Evolutionary conservation across 305 asterid species (phyloP).

Genomic region (Rubia peregrina): DNA sequence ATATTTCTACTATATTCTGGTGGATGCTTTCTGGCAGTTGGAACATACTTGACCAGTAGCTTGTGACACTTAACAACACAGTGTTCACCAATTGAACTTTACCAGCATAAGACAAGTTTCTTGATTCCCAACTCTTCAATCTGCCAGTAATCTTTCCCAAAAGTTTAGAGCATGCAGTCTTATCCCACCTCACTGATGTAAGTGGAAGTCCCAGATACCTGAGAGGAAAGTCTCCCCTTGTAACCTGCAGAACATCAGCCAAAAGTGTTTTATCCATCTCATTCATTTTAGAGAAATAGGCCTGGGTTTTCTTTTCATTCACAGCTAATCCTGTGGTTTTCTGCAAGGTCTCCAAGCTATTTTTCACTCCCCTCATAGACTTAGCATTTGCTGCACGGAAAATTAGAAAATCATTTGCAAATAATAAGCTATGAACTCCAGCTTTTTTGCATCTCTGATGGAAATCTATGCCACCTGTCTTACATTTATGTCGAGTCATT

Average conservation of each 20-base stretch:
- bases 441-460: no score
- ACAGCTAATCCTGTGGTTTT: neutral
- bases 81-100: neutral
- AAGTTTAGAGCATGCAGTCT: neutral
- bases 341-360: neutral
- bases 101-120: neutral
- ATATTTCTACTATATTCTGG: neutral
- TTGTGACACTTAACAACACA: neutral
- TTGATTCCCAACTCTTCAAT: neutral
- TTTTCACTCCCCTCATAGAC: neutral
- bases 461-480: no score
- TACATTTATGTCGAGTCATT: no score
- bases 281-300: neutral
- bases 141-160: neutral
- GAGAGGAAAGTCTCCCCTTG: neutral
- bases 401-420: no score
- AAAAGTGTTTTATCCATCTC: neutral
- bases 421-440: no score
- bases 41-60: neutral
- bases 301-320: neutral
- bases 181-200: neutral
- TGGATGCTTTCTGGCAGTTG: neutral
- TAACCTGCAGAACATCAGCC: neutral
- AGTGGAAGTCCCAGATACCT: neutral
- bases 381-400: no score